Conservation (phyloP, 2,329 filamentous ascomycete species). For the Diaporthe sp. region DNA sequence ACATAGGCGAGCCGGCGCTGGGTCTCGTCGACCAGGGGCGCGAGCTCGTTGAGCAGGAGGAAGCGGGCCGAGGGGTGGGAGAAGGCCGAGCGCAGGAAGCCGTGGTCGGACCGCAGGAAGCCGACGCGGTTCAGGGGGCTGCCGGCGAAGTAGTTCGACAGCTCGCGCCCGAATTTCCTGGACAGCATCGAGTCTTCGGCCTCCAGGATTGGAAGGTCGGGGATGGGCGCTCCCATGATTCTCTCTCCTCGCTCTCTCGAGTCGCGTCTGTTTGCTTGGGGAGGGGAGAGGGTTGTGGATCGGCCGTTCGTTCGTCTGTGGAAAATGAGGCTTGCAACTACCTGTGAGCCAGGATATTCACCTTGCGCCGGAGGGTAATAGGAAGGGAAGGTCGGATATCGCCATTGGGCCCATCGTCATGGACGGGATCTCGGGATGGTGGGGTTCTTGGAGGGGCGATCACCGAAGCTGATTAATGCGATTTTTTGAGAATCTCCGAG, state of each 20-base stretch:
- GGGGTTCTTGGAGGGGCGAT: constrained; percentile 37
- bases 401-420: constrained; percentile 37
- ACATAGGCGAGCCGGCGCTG: constrained; percentile 76
- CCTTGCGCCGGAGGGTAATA: not conserved
- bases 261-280: constrained; percentile 11
- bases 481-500: constrained; percentile 31
- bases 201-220: constrained; percentile 60
- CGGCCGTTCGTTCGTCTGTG: not conserved
- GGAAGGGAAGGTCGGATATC: not conserved
- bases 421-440: constrained; percentile 27
- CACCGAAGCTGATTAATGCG: constrained; percentile 40
- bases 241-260: not conserved
- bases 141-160: constrained; percentile 88
- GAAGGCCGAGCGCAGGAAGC: constrained; percentile 79
- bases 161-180: constrained; percentile 82
- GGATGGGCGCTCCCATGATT: constrained; percentile 48
- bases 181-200: constrained; percentile 77
- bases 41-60: constrained; percentile 83
- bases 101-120: constrained; percentile 79
- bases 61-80: constrained; percentile 77
- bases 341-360: not conserved
- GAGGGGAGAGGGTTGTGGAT: not conserved
- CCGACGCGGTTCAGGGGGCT: constrained; percentile 84
- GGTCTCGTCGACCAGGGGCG: constrained; percentile 74
- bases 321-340: not conserved